Conservation (phyloP, 148 eudicot genomes). For the Silene uniflora region DNA sequence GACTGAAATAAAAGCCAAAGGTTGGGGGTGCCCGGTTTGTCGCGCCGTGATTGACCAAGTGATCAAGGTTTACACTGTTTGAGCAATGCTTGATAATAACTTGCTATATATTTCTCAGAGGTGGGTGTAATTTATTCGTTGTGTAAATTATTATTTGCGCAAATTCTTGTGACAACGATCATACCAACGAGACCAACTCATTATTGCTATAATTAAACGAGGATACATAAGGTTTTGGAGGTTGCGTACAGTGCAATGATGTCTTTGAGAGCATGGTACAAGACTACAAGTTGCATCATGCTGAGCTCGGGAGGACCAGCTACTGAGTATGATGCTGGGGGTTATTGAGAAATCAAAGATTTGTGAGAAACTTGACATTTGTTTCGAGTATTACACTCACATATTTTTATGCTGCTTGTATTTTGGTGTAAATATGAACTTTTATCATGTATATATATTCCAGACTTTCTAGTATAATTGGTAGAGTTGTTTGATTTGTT, state of each 20-base stretch:
- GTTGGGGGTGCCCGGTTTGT: constrained; percentile 90
- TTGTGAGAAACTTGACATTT: neutral
- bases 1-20: constrained; percentile 68
- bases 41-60: constrained; percentile 75
- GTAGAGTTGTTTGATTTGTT: neutral
- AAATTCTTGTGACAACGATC: too few species aligned
- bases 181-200: too few species aligned
- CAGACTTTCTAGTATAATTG: too few species aligned
- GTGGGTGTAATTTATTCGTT: neutral
- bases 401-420: neutral
- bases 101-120: neutral
- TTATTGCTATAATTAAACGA: neutral
- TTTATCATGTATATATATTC: too few species aligned
- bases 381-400: neutral
- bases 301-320: neutral
- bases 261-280: neutral
- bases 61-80: constrained; percentile 73
- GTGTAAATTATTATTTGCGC: neutral
- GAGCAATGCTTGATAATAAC: constrained; percentile 6
- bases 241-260: neutral
- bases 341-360: too few species aligned
- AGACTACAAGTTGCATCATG: too few species aligned
- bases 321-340: neutral
- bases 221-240: neutral
- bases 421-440: neutral